Percentiles rank a stretch among this genome's conserved stretches.
These are phyloP conservation scores for Phytophthora ramorum DNA, from an alignment of 352 stramenopile genomes.

Conservation along the genomic window DNA sequence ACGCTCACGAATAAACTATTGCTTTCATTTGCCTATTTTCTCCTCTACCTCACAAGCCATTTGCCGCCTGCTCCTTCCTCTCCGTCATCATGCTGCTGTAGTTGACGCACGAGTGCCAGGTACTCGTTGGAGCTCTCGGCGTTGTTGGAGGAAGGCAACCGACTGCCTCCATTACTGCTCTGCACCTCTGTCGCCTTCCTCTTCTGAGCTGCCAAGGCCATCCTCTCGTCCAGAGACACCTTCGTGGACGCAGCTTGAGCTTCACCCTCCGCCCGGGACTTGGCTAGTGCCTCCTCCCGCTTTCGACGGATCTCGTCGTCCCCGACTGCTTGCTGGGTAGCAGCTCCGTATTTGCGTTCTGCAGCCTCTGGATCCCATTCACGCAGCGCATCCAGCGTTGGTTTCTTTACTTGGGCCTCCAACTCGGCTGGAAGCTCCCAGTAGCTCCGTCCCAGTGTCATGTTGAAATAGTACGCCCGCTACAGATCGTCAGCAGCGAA, in stretches of 20 bases:
- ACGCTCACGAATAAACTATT: constrained; percentile 41
- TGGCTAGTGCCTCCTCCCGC: constrained; percentile 52
- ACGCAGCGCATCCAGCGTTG: constrained; percentile 53
- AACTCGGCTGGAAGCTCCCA: constrained; percentile 73
- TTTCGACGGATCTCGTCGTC: constrained; percentile 45
- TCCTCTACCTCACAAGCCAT: constrained; percentile 69
- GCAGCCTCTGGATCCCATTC: constrained; percentile 52
- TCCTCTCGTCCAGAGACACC: constrained; percentile 60
- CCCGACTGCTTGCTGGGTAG: constrained; percentile 7
- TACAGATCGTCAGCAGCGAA: constrained; percentile 19
- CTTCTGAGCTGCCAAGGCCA: constrained; percentile 65
- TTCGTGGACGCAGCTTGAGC: constrained; percentile 12
- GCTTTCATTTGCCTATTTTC: constrained; percentile 4
- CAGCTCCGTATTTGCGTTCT: constrained; percentile 43
- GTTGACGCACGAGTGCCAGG: constrained; percentile 65
- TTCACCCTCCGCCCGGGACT: constrained; percentile 29
- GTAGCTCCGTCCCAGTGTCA: constrained; percentile 75
- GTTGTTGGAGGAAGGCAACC: constrained; percentile 6
- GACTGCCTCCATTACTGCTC: constrained; percentile 12
- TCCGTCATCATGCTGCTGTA: constrained; percentile 64
- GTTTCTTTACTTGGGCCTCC: constrained; percentile 53
- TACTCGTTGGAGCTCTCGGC: constrained; percentile 55
- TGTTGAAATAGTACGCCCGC: constrained; percentile 86
- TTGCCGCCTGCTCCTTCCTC: constrained; percentile 60
- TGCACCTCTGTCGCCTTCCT: constrained; percentile 56